phyloP scores from a whole-genome alignment of 495 filamentous ascomycete genomes.

The Penicillium coffeae region DNA sequence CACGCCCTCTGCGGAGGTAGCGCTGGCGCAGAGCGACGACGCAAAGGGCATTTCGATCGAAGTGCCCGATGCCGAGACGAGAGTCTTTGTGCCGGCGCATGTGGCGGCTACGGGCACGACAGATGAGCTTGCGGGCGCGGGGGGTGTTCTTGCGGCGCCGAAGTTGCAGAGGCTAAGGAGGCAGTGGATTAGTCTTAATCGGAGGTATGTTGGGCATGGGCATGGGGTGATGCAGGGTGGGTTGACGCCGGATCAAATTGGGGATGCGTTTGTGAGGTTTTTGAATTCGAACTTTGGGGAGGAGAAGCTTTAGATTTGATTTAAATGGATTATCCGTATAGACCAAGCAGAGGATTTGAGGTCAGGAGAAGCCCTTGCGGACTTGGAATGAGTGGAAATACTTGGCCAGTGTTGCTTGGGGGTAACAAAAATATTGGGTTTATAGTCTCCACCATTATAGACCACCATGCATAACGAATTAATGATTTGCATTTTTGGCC shows the following conservation, averaged over 20 bases:
- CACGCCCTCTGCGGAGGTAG: constrained; percentile 36
- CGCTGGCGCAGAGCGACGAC: constrained; percentile 45
- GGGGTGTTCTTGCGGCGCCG: constrained; percentile 61
- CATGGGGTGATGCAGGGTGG: constrained; percentile 28
- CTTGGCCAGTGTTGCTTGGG: too few species aligned
- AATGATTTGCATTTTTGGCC: background rate
- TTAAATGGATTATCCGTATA: too few species aligned
- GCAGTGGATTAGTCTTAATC: constrained; percentile 80
- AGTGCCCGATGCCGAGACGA: constrained; percentile 36
- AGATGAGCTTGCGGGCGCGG: constrained; percentile 41
- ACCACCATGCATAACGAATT: too few species aligned
- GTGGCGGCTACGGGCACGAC: constrained; percentile 35
- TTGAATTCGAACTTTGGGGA: constrained; percentile 42
- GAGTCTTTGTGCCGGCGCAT: constrained; percentile 50
- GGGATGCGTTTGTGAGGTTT: constrained; percentile 47
- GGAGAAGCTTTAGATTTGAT: constrained; percentile 10
- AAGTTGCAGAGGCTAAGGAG: constrained; percentile 78
- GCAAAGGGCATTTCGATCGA: constrained; percentile 35
- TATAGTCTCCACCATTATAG: too few species aligned
- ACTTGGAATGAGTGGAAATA: too few species aligned
- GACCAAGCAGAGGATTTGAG: too few species aligned
- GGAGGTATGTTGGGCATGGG: constrained; percentile 36
- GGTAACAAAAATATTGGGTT: too few species aligned
- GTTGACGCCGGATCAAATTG: constrained; percentile 31
- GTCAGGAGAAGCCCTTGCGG: too few species aligned